Conservation (phyloP, 176 grass and related monocot species). For the Zizania latifolia region DNA sequence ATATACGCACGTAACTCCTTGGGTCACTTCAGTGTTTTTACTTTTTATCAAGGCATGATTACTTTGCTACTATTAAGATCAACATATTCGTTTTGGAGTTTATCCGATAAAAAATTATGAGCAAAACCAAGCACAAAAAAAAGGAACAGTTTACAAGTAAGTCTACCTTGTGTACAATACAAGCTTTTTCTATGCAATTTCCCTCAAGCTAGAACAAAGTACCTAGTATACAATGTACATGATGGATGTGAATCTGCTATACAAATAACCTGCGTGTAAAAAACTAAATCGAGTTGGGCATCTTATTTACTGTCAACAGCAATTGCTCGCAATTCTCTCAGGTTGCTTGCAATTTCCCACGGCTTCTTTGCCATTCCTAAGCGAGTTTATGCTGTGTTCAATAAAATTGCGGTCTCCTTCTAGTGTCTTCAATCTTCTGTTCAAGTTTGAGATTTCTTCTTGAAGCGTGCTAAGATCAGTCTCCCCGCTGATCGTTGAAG, state of each 20-base stretch:
- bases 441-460: slow-evolving; percentile 45
- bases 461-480: slow-evolving; percentile 37
- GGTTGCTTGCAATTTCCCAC: slow-evolving; percentile 49
- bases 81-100: too few relatives aligned
- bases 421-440: slow-evolving; percentile 49
- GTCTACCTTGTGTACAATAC: too few relatives aligned
- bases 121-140: too few relatives aligned
- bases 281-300: not conserved
- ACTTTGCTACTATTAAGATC: too few relatives aligned
- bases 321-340: slow-evolving; percentile 46
- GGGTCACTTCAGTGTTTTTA: too few relatives aligned
- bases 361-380: slow-evolving; percentile 50
- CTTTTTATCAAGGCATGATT: too few relatives aligned
- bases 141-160: too few relatives aligned
- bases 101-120: too few relatives aligned
- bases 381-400: slow-evolving; percentile 67
- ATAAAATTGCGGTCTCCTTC: slow-evolving; percentile 59
- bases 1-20: too few relatives aligned
- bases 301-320: slow-evolving; percentile 23
- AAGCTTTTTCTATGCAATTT: slow-evolving; percentile 7
- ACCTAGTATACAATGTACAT: not conserved
- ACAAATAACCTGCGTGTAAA: not conserved
- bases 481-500: not conserved
- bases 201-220: not conserved
- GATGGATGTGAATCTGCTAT: not conserved